phyloP scores from a whole-genome alignment of 2,329 filamentous ascomycete genomes.

The Camillea tinctor region DNA sequence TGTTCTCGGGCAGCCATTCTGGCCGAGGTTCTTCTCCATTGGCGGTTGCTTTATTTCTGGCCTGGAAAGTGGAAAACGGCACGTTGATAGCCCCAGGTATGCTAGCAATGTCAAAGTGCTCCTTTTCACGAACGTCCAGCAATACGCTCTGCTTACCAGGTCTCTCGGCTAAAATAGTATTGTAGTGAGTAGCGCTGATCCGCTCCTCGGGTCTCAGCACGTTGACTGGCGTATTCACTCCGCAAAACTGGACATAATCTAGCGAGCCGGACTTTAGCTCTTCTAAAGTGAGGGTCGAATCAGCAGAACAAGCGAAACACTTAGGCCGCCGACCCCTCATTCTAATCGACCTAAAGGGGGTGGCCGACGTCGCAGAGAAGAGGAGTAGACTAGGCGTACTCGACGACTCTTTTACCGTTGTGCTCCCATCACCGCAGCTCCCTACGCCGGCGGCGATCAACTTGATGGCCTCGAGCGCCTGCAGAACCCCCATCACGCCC shows the following conservation, averaged over 20 bases:
- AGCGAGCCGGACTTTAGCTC: conserved; percentile 63
- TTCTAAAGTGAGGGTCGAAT: conserved; percentile 60
- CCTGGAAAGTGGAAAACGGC: conserved; percentile 58
- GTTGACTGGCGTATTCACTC: conserved; percentile 53
- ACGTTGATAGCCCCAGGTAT: conserved; percentile 75
- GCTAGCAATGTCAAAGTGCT: conserved; percentile 79
- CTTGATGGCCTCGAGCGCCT: conserved; percentile 87
- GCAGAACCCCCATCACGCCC: conserved; percentile 87
- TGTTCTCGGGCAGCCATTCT: conserved; percentile 39
- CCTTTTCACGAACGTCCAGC: conserved; percentile 80
- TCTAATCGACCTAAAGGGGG: conserved; percentile 69
- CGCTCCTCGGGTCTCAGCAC: conserved; percentile 64
- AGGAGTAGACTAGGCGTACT: conserved; percentile 41
- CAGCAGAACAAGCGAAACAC: conserved; percentile 74
- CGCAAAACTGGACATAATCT: conserved; percentile 88
- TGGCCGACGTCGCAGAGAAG: conserved; percentile 44
- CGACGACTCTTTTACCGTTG: conserved; percentile 12
- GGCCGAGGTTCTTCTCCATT: conserved; percentile 21
- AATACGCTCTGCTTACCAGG: conserved; percentile 50
- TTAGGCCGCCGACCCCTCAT: conserved; percentile 67
- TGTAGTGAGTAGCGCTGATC: conserved; percentile 64
- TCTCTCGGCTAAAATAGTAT: conserved; percentile 24
- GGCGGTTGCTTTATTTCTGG: conserved; percentile 17
- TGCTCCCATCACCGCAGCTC: conserved; percentile 19
- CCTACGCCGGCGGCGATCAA: conserved; percentile 55